Percentiles rank a stretch among this genome's conserved stretches.
These are phyloP conservation scores for Paecilomyces dactylethromorphus DNA, from an alignment of 2,329 filamentous ascomycete genomes.

Conservation along the genomic window DNA sequence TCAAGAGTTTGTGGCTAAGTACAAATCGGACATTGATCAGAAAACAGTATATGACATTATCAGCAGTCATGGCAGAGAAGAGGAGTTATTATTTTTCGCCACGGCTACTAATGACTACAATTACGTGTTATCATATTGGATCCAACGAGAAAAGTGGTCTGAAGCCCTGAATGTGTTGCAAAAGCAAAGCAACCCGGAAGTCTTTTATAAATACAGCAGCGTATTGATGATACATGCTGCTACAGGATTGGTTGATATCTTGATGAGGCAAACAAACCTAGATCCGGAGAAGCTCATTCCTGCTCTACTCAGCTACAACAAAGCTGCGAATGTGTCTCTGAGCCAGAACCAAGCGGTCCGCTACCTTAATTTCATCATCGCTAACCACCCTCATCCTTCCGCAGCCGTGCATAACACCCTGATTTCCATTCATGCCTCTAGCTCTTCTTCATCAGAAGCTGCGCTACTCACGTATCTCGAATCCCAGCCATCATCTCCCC, in stretches of 20 bases:
- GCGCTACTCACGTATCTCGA: slow-evolving; percentile 84
- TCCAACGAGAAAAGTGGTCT: slow-evolving; percentile 86
- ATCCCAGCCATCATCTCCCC: slow-evolving; percentile 76
- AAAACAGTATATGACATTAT: slow-evolving; percentile 95
- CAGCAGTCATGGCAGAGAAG: slow-evolving; percentile 88
- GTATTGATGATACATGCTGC: slow-evolving; percentile 90
- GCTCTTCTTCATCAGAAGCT: slow-evolving; percentile 74
- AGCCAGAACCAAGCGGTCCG: slow-evolving; percentile 83
- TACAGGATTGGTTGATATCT: slow-evolving; percentile 81
- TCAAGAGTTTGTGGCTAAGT: slow-evolving; percentile 76
- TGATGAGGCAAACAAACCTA: slow-evolving; percentile 85
- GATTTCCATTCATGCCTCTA: slow-evolving; percentile 89
- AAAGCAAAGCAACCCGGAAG: slow-evolving; percentile 83
- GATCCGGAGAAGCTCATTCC: slow-evolving; percentile 85
- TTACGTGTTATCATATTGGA: slow-evolving; percentile 94
- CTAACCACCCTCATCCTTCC: slow-evolving; percentile 67
- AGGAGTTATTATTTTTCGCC: slow-evolving; percentile 86
- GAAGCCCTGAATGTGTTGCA: slow-evolving; percentile 85
- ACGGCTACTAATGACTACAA: slow-evolving; percentile 85
- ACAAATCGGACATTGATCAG: slow-evolving; percentile 80
- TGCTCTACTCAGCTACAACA: slow-evolving; percentile 88
- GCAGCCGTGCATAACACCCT: slow-evolving; percentile 95
- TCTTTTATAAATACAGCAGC: slow-evolving; percentile 94
- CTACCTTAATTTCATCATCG: slow-evolving; percentile 89
- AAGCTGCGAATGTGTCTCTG: slow-evolving; percentile 58